Percentiles rank a stretch among this genome's conserved stretches.
phyloP scores from a whole-genome alignment of 139 green algal genomes.

The Asterochloris erici region DNA sequence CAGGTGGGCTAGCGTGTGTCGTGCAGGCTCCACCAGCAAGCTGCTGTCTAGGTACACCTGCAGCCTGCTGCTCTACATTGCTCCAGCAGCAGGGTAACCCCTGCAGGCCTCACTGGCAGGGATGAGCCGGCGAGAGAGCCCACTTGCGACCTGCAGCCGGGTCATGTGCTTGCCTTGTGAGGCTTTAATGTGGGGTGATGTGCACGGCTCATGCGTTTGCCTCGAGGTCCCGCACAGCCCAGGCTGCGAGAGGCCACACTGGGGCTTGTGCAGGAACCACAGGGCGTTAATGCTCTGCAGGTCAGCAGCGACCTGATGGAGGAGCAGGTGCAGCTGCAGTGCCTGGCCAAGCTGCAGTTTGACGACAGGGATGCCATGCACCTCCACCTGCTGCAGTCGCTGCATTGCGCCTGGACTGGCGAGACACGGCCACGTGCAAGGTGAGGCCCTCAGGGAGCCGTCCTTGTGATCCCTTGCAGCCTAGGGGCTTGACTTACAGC shows the following conservation, averaged over 20 bases:
- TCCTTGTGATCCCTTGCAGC: too few relatives aligned
- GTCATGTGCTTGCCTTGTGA: neutral
- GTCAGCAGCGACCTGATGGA: constrained; percentile 6
- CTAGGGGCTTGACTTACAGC: too few relatives aligned
- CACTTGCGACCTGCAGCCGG: neutral
- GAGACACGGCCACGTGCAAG: neutral
- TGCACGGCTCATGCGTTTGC: neutral
- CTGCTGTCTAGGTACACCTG: neutral
- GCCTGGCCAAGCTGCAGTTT: constrained; percentile 12
- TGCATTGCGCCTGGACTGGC: neutral
- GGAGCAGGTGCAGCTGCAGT: constrained; percentile 2
- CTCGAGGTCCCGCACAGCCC: neutral
- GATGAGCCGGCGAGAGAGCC: neutral
- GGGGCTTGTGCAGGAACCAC: neutral
- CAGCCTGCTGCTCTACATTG: too few relatives aligned
- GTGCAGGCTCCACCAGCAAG: neutral
- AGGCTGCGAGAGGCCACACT: neutral
- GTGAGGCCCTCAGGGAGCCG: neutral
- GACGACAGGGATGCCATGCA: constrained; percentile 18
- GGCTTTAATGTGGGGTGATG: neutral
- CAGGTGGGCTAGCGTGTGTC: neutral
- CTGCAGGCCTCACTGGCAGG: neutral
- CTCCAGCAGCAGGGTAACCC: too few relatives aligned
- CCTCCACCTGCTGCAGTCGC: constrained; percentile 10
- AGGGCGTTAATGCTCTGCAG: neutral